A percentile compares a stretch with the other conserved stretches of the same genome.
Conservation (phyloP, 2,329 filamentous ascomycete genomes). For the Trichophaea hybrida region DNA sequence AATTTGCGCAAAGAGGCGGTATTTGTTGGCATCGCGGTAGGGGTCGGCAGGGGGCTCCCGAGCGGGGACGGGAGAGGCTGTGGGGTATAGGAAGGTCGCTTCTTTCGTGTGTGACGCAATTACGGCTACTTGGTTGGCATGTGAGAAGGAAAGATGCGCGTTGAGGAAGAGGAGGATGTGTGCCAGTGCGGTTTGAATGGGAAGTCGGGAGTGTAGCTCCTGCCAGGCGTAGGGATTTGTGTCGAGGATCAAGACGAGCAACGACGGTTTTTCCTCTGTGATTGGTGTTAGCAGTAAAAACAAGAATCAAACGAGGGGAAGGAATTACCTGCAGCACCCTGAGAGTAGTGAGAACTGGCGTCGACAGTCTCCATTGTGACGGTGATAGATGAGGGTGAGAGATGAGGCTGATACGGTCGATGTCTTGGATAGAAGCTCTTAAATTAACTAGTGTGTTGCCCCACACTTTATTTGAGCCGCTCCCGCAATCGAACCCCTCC, state of each 20-base stretch:
- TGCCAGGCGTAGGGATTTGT: slow-evolving; percentile 94
- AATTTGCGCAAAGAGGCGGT: slow-evolving; percentile 76
- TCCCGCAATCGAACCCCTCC: not conserved
- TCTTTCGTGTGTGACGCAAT: slow-evolving; percentile 79
- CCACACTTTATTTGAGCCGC: not conserved
- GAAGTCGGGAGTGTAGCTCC: slow-evolving; percentile 55
- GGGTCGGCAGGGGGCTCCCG: slow-evolving; percentile 25
- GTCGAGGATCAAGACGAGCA: slow-evolving; percentile 83
- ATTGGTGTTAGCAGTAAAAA: not conserved
- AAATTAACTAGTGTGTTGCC: no score
- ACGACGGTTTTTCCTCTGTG: slow-evolving; percentile 47
- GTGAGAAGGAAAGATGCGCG: slow-evolving; percentile 85
- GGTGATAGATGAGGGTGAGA: not conserved
- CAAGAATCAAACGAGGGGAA: not conserved
- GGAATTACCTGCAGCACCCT: slow-evolving; percentile 30
- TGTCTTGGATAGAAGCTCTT: no score
- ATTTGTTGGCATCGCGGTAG: slow-evolving; percentile 52
- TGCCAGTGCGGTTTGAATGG: slow-evolving; percentile 71
- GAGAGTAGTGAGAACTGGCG: slow-evolving; percentile 33
- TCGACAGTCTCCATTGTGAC: slow-evolving; percentile 25
- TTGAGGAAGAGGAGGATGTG: slow-evolving; percentile 94
- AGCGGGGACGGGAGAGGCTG: slow-evolving; percentile 28
- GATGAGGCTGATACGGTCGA: no score
- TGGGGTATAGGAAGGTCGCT: slow-evolving; percentile 78
- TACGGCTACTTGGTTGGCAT: slow-evolving; percentile 81